Conservation (phyloP, 148 eudicot genomes). For the Amaranthus hypochondriacus region DNA sequence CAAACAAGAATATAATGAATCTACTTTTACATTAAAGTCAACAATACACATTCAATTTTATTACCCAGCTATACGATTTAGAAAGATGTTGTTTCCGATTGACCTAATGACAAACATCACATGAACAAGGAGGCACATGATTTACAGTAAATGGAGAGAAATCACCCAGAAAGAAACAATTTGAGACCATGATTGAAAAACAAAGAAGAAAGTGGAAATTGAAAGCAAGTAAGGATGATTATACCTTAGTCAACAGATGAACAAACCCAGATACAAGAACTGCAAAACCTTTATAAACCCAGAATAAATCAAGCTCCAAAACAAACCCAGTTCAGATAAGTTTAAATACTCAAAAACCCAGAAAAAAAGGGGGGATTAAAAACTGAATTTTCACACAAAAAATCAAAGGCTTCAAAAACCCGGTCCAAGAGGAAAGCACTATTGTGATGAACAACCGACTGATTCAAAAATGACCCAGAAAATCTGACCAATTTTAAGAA, state of each 20-base stretch:
- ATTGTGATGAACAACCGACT: conserved; percentile 1
- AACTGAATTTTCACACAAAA: not conserved
- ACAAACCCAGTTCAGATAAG: conserved; percentile 13
- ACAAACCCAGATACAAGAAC: conserved; percentile 15
- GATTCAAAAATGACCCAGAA: conserved; percentile 9
- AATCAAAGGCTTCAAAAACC: conserved; percentile 4
- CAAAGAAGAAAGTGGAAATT: not conserved
- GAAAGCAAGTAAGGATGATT: not conserved
- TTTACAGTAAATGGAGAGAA: no score
- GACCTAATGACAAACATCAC: no score
- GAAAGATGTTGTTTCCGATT: no score
- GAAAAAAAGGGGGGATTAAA: not conserved
- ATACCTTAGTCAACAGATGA: conserved; percentile 21
- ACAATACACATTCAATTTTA: conserved; percentile 3
- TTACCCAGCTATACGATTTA: no score
- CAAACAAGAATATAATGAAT: no score
- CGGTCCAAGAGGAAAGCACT: conserved; percentile 11
- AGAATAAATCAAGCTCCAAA: not conserved
- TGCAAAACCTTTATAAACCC: no score
- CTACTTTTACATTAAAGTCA: no score
- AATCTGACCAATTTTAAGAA: conserved; percentile 1
- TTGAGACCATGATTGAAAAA: not conserved
- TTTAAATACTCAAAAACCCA: not conserved
- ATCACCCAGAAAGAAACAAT: no score
- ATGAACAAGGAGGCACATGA: no score